Evolutionary conservation across 257 asterid genomes (phyloP).

Genomic region (Scutellaria galericulata): DNA sequence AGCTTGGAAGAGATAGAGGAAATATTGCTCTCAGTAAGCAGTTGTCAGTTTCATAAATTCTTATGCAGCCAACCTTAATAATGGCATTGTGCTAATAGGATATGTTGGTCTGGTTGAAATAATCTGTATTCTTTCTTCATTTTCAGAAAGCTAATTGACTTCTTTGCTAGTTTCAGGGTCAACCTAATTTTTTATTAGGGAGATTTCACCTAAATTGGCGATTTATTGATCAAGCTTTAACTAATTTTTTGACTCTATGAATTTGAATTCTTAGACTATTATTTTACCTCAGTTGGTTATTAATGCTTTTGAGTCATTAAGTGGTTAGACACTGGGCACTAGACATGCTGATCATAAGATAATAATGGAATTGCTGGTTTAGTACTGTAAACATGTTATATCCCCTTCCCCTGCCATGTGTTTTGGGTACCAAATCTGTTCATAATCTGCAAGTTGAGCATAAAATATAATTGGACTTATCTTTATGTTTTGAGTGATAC

Average conservation of each 20-base stretch:
- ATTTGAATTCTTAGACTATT: constrained; percentile 2
- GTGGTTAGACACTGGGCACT: not conserved
- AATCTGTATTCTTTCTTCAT: constrained; percentile 1
- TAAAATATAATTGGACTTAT: not conserved
- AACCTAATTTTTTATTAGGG: constrained; percentile 15
- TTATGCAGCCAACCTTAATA: constrained; percentile 1
- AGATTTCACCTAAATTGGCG: not conserved
- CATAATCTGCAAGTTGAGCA: not conserved
- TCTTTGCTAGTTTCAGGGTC: not conserved
- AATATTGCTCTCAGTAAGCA: not conserved
- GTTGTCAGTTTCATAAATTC: constrained; percentile 12
- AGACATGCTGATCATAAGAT: not conserved
- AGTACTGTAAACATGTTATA: not conserved
- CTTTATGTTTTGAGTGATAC: not conserved
- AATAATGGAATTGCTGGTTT: not conserved
- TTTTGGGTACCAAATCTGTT: not conserved
- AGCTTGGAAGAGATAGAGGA: constrained; percentile 24
- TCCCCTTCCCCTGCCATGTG: not conserved
- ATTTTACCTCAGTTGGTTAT: constrained; percentile 17
- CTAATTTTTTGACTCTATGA: not conserved
- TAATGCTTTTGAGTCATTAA: not conserved
- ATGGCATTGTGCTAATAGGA: not conserved
- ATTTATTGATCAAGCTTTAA: constrained; percentile 19
- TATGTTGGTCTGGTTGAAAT: constrained; percentile 19
- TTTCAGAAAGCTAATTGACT: constrained; percentile 17